Conservation (phyloP, 352 stramenopile species). For the Nothophytophthora sp. region DNA sequence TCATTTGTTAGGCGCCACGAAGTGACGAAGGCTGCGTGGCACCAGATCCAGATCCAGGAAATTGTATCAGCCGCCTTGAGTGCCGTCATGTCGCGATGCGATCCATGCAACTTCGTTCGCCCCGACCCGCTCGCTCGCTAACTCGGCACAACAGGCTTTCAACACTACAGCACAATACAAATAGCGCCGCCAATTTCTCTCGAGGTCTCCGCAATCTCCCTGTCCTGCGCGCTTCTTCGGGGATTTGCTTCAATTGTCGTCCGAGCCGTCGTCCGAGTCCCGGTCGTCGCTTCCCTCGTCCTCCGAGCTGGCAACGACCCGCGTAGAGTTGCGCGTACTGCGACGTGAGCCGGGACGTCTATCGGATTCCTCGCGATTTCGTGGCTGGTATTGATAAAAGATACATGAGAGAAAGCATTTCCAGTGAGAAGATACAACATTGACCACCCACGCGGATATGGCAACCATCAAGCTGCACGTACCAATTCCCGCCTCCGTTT, state of each 20-base stretch:
- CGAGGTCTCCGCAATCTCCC: too few relatives aligned
- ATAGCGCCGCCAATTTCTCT: too few relatives aligned
- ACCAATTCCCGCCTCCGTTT: constrained; percentile 31
- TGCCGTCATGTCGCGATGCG: constrained; percentile 1
- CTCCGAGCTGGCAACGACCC: constrained; percentile 16
- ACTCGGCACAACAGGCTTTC: too few relatives aligned
- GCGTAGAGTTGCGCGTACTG: constrained; percentile 18
- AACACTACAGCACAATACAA: too few relatives aligned
- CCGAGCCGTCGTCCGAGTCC: constrained; percentile 9
- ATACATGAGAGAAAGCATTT: too few relatives aligned
- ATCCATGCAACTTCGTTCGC: constrained; percentile 2
- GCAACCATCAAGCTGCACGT: constrained; percentile 1
- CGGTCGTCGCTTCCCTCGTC: constrained; percentile 8
- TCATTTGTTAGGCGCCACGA: too few relatives aligned
- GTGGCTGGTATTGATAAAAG: constrained; percentile 4
- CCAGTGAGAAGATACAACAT: too few relatives aligned
- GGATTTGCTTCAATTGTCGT: constrained; percentile 16
- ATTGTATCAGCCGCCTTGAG: too few relatives aligned
- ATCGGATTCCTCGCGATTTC: constrained; percentile 2
- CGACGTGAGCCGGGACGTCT: constrained; percentile 13
- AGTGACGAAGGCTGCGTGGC: too few relatives aligned
- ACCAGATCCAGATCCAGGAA: too few relatives aligned
- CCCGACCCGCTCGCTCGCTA: too few relatives aligned
- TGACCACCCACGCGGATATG: not conserved
- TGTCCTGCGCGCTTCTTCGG: too few relatives aligned